These are phyloP conservation scores for Paramecium primaurelia DNA, from an alignment of 73 alveolate genomes.

Conservation along the genomic window DNA sequence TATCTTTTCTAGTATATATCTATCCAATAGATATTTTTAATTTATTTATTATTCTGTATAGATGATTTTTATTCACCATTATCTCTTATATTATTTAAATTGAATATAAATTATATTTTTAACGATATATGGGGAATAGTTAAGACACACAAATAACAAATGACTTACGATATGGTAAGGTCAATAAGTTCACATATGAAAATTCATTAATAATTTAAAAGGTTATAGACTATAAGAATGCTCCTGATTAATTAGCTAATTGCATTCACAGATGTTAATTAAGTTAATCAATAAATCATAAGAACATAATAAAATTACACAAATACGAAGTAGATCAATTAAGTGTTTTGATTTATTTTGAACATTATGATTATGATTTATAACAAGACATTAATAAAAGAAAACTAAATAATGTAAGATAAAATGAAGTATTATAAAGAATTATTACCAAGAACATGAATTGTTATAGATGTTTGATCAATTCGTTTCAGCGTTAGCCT, in stretches of 20 bases:
- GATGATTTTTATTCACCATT: background rate
- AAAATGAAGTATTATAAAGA: background rate
- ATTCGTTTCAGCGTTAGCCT: background rate
- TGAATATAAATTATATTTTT: background rate
- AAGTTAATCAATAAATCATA: background rate
- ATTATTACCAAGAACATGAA: constrained; percentile 1
- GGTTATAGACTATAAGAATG: background rate
- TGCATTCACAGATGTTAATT: background rate
- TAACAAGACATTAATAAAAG: background rate
- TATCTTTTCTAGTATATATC: background rate
- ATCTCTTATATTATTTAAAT: background rate
- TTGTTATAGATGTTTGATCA: background rate
- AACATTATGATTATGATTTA: constrained; percentile 5
- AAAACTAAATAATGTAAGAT: background rate
- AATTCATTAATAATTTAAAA: background rate
- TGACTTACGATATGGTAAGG: background rate
- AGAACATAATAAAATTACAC: background rate
- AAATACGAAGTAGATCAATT: background rate
- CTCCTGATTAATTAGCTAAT: background rate
- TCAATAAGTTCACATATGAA: background rate
- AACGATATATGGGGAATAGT: background rate
- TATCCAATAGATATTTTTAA: too few species aligned
- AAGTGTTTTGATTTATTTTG: background rate
- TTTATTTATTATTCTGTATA: background rate
- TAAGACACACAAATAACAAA: background rate